Evolutionary conservation across 2,329 filamentous ascomycete species (phyloP), one percentile per base, ranked within the genome.

Genomic region (Sphaerulina musiva): DNA sequence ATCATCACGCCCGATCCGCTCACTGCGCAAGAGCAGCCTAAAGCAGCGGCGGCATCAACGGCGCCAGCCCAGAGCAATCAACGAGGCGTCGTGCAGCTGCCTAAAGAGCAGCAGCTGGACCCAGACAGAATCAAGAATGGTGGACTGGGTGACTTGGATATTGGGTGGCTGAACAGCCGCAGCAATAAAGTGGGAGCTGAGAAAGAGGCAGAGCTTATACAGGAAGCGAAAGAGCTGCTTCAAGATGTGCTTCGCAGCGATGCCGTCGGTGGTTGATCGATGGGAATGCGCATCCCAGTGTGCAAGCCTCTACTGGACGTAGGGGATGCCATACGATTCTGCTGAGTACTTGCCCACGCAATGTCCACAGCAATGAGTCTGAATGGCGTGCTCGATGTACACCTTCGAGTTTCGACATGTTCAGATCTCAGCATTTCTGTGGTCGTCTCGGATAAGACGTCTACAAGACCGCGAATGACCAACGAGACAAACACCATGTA

Each of bases 91-190:
- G 51, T 36, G 41, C 44, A 48, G 36, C 41, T 50, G 43, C 55
- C 31, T 20, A 44, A 53, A 48, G 49, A 55, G 53, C 56, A 56
- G 48, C 51, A 52, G 32, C 41, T 52, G 29, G 61, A 62, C 40
- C 58, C 57, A 11, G 64, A 67, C 31, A 60, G 62, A 5, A 60
- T 70, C 47, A 74, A 68, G 49, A 77, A 77, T 60, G 73, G 72
- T 10, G 76, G 76, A 6, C 61, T 78, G 43, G 76, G 76, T 6
- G 69, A 72, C 74, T 76, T 96, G 50, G 91, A 96, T 67, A 85
- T 95, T 11, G 91, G 91, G 32, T 92, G 87, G 82, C 72, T 97
- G 64, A 97, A 96, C 68, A 91, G 88, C 64, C 80, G 89, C 54
- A 89, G 87, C 57, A 86, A 87, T 59, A 85, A 85, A 59, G 87